Conservation (phyloP, 129 eudicot genomes). For the Chrysanthemum makinoi region DNA sequence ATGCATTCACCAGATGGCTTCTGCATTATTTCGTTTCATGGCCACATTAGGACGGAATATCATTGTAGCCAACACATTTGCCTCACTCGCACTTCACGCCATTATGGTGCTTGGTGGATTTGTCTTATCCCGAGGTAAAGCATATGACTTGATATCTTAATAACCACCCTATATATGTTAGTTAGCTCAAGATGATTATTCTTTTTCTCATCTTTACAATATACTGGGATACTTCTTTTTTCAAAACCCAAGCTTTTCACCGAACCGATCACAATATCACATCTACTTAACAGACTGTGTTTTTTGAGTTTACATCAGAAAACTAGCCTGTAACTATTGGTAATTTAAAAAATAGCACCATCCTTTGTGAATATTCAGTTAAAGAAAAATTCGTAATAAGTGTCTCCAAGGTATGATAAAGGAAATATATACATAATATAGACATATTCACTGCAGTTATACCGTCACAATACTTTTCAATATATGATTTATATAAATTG, state of each 20-base stretch:
- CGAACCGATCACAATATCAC: background rate
- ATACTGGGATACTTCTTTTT: too few relatives aligned
- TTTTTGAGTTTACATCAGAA: too few relatives aligned
- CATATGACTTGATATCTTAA: background rate
- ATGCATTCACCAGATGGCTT: constrained; percentile 61
- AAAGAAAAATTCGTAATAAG: too few relatives aligned
- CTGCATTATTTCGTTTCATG: constrained; percentile 66
- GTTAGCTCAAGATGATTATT: background rate
- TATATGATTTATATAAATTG: background rate
- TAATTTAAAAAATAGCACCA: too few relatives aligned
- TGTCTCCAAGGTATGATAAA: too few relatives aligned
- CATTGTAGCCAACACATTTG: constrained; percentile 84
- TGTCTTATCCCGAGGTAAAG: constrained; percentile 56
- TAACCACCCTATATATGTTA: too few relatives aligned
- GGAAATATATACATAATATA: too few relatives aligned
- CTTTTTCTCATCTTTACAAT: background rate
- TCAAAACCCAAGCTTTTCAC: background rate
- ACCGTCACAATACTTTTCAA: background rate
- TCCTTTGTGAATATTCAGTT: too few relatives aligned
- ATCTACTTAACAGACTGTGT: background rate
- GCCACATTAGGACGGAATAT: constrained; percentile 70
- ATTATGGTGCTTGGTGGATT: constrained; percentile 81
- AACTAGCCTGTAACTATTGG: too few relatives aligned
- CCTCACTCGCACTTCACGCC: constrained; percentile 57
- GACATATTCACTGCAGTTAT: too few relatives aligned